Conservation (phyloP, 2,329 filamentous ascomycete species). For the Ilyonectria mors-panacis region DNA sequence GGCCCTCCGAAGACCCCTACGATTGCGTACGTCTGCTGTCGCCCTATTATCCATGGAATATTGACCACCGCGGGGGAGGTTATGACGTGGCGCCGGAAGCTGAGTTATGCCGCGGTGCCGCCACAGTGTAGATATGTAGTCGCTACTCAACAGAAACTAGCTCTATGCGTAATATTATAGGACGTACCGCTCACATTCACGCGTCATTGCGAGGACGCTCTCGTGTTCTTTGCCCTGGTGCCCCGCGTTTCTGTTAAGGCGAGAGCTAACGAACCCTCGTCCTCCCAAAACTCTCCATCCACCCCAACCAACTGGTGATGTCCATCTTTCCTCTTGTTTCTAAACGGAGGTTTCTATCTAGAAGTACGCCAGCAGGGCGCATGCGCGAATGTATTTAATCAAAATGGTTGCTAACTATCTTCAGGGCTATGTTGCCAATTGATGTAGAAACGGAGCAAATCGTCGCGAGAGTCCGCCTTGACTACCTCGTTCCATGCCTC, state of each 20-base stretch:
- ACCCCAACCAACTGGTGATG: constrained; percentile 76
- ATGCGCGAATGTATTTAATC: too few species aligned
- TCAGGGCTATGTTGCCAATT: constrained; percentile 91
- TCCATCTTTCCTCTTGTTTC: neutral
- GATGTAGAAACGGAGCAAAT: constrained; percentile 99
- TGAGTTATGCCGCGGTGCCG: constrained; percentile 40
- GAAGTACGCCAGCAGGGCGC: neutral
- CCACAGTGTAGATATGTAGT: too few species aligned
- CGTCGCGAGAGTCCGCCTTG: constrained; percentile 90
- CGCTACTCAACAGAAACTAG: constrained; percentile 46
- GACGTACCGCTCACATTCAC: constrained; percentile 91
- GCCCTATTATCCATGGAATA: constrained; percentile 94
- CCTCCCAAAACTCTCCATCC: too few species aligned
- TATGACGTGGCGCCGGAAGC: too few species aligned
- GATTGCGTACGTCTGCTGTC: constrained; percentile 99
- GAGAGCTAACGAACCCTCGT: constrained; percentile 94
- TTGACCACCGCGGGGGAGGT: too few species aligned
- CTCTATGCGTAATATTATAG: constrained; percentile 88
- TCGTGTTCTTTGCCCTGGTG: constrained; percentile 93
- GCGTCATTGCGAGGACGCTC: constrained; percentile 93
- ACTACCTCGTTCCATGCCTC: constrained; percentile 97
- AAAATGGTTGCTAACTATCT: constrained; percentile 24
- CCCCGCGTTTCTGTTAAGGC: constrained; percentile 93
- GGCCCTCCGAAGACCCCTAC: constrained; percentile 83
- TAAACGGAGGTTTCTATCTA: neutral